These are phyloP conservation scores for Nakataea oryzae DNA, from an alignment of 2,329 filamentous ascomycete species.

Conservation along the genomic window DNA sequence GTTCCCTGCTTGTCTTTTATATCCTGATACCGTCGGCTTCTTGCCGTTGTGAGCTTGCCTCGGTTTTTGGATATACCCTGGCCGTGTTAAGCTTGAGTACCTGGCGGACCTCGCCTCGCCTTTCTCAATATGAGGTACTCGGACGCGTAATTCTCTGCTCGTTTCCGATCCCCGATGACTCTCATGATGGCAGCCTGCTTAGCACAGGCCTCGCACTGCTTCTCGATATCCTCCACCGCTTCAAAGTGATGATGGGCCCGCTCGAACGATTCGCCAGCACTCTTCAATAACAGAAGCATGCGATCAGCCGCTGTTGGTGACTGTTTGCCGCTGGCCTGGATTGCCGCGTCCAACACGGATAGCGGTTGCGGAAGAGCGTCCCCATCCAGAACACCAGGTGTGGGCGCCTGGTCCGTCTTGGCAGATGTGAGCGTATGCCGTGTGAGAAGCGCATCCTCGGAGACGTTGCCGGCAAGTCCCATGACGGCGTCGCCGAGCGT, in stretches of 20 bases:
- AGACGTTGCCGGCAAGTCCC: slow-evolving; percentile 54
- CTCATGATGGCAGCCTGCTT: slow-evolving; percentile 62
- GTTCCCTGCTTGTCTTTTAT: too few relatives aligned
- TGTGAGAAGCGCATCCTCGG: slow-evolving; percentile 10
- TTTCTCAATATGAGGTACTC: not conserved
- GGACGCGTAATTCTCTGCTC: slow-evolving; percentile 1
- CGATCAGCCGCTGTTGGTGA: not conserved
- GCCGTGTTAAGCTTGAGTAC: too few relatives aligned
- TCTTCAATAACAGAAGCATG: slow-evolving; percentile 42
- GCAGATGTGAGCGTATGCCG: not conserved
- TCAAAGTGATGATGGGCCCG: slow-evolving; percentile 55
- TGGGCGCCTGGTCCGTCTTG: not conserved
- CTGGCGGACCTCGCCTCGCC: too few relatives aligned
- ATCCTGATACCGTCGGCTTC: too few relatives aligned
- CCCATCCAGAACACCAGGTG: not conserved
- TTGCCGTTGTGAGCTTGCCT: too few relatives aligned
- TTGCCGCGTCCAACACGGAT: not conserved
- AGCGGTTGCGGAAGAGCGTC: not conserved
- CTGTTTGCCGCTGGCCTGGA: not conserved
- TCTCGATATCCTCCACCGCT: slow-evolving; percentile 54
- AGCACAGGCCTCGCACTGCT: slow-evolving; percentile 68
- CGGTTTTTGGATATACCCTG: too few relatives aligned
- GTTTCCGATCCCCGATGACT: not conserved
- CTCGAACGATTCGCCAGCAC: slow-evolving; percentile 50
- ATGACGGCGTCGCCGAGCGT: slow-evolving; percentile 68